phyloP scores from a whole-genome alignment of 768 basidiomycete species.

The Coprinopsis strossmayeri region DNA sequence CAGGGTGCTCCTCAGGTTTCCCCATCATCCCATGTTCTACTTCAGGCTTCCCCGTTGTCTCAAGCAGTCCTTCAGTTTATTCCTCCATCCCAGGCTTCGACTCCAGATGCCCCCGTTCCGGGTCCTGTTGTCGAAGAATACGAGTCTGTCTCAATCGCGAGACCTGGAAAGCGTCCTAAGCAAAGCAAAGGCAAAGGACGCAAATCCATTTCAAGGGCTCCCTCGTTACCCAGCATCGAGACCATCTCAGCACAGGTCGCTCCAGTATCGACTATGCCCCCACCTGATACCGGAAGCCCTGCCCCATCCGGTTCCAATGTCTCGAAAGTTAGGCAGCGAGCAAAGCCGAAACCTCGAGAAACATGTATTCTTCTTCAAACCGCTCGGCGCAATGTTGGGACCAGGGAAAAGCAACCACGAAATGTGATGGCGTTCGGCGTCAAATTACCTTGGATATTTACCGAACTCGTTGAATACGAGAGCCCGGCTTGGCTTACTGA shows the following conservation, averaged over 20 bases:
- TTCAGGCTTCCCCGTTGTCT: too few relatives aligned
- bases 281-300: not conserved
- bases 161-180: constrained; percentile 1
- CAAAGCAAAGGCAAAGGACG: not conserved
- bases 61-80: too few relatives aligned
- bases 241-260: not conserved
- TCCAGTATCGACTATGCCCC: not conserved
- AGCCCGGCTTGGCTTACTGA: not conserved
- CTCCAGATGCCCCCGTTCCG: not conserved
- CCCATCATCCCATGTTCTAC: not conserved
- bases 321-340: not conserved
- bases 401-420: not conserved
- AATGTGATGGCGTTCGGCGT: constrained; percentile 3
- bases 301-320: not conserved
- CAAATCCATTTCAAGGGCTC: not conserved
- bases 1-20: too few relatives aligned
- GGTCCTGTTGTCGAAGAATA: not conserved
- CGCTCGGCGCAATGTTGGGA: not conserved
- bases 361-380: not conserved
- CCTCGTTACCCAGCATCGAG: constrained; percentile 5
- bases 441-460: constrained; percentile 4
- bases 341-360: too few relatives aligned
- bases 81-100: too few relatives aligned
- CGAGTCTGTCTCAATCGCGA: not conserved
- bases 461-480: not conserved